Percentiles rank a stretch among this genome's conserved stretches.
These are phyloP conservation scores for Chaetoceros muelleri DNA, from an alignment of 108 stramenopile species.

Conservation along the genomic window DNA sequence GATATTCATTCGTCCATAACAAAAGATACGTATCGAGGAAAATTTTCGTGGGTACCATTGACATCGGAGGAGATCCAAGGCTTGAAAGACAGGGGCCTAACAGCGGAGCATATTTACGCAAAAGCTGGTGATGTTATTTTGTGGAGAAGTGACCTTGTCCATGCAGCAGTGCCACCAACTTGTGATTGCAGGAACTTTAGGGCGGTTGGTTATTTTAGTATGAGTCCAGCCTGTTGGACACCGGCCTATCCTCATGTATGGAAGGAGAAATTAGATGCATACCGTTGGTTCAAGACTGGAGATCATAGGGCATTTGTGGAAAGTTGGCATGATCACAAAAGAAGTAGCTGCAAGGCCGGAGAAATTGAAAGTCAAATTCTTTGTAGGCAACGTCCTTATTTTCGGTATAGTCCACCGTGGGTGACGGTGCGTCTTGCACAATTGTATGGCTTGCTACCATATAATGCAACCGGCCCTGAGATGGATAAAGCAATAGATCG, in stretches of 20 bases:
- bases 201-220: constrained; percentile 29
- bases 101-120: constrained; percentile 19
- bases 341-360: background rate
- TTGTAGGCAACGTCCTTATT: constrained; percentile 25
- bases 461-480: constrained; percentile 16
- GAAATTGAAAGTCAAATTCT: background rate
- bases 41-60: constrained; percentile 25
- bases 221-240: constrained; percentile 24
- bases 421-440: constrained; percentile 43
- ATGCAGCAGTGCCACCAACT: constrained; percentile 15
- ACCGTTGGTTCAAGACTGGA: constrained; percentile 43
- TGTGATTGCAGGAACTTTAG: constrained; percentile 17
- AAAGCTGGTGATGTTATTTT: constrained; percentile 51
- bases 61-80: constrained; percentile 20
- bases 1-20: constrained; percentile 17
- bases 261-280: constrained; percentile 35
- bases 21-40: constrained; percentile 27
- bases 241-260: background rate
- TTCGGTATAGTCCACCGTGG: constrained; percentile 37
- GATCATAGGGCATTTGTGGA: constrained; percentile 37
- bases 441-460: constrained; percentile 57
- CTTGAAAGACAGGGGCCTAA: constrained; percentile 14
- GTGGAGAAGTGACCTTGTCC: constrained; percentile 50
- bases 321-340: constrained; percentile 18
- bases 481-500: constrained; percentile 18